Evolutionary conservation across 2,329 filamentous ascomycete species (phyloP), one percentile per base, ranked within the genome.

Genomic region (Orbilia blumenaviensis): DNA sequence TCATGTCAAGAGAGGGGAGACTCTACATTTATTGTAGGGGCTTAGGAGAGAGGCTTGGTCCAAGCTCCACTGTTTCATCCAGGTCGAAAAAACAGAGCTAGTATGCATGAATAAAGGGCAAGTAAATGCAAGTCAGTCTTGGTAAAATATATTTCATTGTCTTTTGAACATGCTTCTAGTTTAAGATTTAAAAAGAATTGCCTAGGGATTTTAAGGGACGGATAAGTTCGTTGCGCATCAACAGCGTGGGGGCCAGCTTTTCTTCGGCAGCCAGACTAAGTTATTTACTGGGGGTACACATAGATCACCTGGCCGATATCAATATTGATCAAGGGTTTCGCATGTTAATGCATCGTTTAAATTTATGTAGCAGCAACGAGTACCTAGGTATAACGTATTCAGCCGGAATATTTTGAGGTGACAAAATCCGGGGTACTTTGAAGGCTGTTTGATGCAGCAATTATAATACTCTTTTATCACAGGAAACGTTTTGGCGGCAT

Each of bases 401-500:
- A 61, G 36, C 56, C 56, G 56, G 56, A 44, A 61, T 61, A 44
- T 38, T 56, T 56, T 36, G 32, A 38, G n/a, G 16, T 23, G 52
- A 38, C 32, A 32, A 56, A 56, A 56, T 56, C 52, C 38, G 52
- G 52, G 52, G 52, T 56, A 38, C 12, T 34, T 14, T 54, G 32
- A 12, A 56, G n/a, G 27, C 12, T 34, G 42, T 16, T 38, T 36
- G 32, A 56, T 56, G 52, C 52, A 56, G 10, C 25, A 21, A 32
- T 36, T 56, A 56, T 56, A 56, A 38, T 56, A 38, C 10, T 9
- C 10, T 29, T 44, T 29, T 29, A 61, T 46, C 5, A 38, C 52
- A 36, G 18, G 2, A 27, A 38, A n/a, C 4, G 32, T 36, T 36
- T 25, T 8, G 32, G 12, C 48, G 29, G n/a, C 9, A 10, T 23